These are phyloP conservation scores for Thalassiosira pacifica DNA, from an alignment of 352 stramenopile species.

Conservation along the genomic window DNA sequence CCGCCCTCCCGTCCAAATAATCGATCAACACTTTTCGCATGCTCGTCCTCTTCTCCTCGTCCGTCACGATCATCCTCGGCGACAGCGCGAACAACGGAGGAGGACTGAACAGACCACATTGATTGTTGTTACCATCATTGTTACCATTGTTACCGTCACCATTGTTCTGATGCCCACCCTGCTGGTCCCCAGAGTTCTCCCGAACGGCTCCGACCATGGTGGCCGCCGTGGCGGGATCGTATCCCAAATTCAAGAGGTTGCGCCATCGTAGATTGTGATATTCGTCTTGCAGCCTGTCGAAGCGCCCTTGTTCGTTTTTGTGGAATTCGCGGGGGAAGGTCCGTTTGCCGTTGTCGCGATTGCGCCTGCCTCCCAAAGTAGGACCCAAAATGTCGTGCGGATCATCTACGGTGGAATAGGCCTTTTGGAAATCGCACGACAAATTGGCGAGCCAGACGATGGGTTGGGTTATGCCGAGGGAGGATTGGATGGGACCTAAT, in stretches of 20 bases:
- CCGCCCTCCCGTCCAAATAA: conserved; percentile 46
- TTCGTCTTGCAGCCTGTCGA: conserved; percentile 38
- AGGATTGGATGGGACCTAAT: conserved; percentile 43
- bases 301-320: conserved; percentile 1
- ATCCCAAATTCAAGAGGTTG: conserved; percentile 24
- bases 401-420: conserved; percentile 31
- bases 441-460: conserved; percentile 52
- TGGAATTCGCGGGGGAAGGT: conserved; percentile 22
- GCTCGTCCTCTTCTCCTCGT: conserved; percentile 10
- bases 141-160: too few species aligned
- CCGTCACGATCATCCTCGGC: conserved; percentile 48
- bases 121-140: too few species aligned
- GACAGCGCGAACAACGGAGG: conserved; percentile 38
- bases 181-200: too few species aligned
- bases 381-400: conserved; percentile 24
- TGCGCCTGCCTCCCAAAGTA: neutral
- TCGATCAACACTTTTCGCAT: conserved; percentile 27
- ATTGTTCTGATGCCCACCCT: neutral
- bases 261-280: conserved; percentile 45
- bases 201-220: conserved; percentile 17
- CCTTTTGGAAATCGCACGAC: conserved; percentile 34
- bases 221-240: conserved; percentile 28
- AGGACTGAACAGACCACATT: conserved; percentile 26
- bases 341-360: conserved; percentile 3
- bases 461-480: conserved; percentile 25